These are phyloP conservation scores for Bertia moriformis DNA, from an alignment of 2,329 filamentous ascomycete genomes.

Conservation along the genomic window DNA sequence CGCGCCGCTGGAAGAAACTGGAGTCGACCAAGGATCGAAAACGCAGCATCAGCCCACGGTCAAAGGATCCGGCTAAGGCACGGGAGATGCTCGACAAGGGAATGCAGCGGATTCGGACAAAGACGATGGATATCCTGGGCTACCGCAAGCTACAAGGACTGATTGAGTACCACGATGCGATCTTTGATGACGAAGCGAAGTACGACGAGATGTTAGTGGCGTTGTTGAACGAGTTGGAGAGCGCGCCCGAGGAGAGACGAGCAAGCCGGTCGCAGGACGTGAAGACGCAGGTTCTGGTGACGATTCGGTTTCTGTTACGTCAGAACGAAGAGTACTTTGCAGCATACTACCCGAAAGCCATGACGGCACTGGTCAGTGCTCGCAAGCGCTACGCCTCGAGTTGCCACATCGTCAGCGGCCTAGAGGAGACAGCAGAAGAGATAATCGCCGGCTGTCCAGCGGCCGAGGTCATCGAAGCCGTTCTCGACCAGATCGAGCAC, in stretches of 20 bases:
- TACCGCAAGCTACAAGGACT: constrained; percentile 24
- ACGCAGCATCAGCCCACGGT: constrained; percentile 18
- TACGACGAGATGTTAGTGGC: constrained; percentile 20
- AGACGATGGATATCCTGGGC: constrained; percentile 20
- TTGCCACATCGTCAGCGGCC: constrained; percentile 20
- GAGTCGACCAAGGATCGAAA: constrained; percentile 16
- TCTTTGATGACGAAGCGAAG: constrained; percentile 16
- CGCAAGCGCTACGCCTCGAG: constrained; percentile 19
- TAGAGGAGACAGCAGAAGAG: constrained; percentile 18
- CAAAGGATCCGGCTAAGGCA: constrained; percentile 18
- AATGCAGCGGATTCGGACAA: constrained; percentile 16
- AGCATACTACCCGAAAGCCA: constrained; percentile 15
- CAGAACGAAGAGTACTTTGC: constrained; percentile 17
- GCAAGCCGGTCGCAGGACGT: constrained; percentile 13
- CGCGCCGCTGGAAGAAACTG: constrained; percentile 6
- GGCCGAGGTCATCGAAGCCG: neutral
- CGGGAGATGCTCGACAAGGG: constrained; percentile 20
- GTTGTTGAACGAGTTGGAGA: constrained; percentile 19
- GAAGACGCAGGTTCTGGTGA: constrained; percentile 24
- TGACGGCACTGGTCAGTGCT: constrained; percentile 18
- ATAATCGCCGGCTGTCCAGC: neutral
- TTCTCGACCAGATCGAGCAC: neutral
- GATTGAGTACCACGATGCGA: constrained; percentile 16
- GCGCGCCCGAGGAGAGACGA: constrained; percentile 12
- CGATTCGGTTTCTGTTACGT: constrained; percentile 20